Evolutionary conservation across 2,329 filamentous ascomycete species (phyloP), one percentile per base, ranked within the genome.

Genomic region (Xylariales sp.): DNA sequence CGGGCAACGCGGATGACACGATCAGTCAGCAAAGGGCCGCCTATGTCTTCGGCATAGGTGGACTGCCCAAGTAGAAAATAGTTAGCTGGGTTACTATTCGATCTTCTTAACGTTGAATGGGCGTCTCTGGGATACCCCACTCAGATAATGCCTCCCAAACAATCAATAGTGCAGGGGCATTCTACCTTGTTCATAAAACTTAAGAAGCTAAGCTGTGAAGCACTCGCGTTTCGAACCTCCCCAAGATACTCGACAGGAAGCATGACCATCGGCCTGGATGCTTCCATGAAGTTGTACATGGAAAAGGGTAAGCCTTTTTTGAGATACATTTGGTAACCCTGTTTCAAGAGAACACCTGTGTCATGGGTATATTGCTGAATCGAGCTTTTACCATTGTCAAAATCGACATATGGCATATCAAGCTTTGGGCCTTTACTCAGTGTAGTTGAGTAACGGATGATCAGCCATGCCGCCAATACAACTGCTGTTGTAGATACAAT

Each of bases 201-300:
- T 13, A 17, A 15, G 30, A 32, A 32, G 30, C 30, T 32, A 13
- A 32, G 30, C 30, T 32, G 13, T 7, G 30, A 15, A 5, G 30
- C 15, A 7, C n/a, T 18, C 6, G 30, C 30, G 12, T 18, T 32
- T 32, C 30, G 30, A 25, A 42, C 40, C 33, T 42, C 40, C 19
- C 38, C 40, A 24, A 42, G 30, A 27, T 42, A 42, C 19, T 32
- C 40, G 17, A 42, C 13, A 14, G 29, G 36, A 13, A 40, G 18
- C 14, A 42, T 18, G 28, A 17, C 33, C 6, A 42, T 20, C 17
- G 33, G 37, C 19, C 37, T 36, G 20, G 19, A 6, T 13, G 24
- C n/a, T 18, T 42, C 36, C 6, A 25, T 40, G 4, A 31, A 24
- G 23, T 42, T 28, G 6, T 11, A 20, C 31, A 42, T 31, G 18